Evolutionary conservation across 148 eudicot genomes (phyloP).

Genomic region (Camellia sinensis): DNA sequence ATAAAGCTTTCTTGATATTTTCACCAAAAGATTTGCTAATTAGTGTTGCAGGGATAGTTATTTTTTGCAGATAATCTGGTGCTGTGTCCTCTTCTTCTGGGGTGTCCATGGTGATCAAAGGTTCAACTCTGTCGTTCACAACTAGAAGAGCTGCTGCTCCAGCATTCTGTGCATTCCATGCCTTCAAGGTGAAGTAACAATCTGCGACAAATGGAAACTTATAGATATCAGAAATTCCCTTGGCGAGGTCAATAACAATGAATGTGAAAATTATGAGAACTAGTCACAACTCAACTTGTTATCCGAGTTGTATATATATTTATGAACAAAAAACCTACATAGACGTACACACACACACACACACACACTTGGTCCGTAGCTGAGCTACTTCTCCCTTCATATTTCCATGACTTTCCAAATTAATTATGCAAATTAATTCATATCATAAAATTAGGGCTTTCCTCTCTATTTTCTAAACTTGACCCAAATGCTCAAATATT

Average conservation of each 20-base stretch:
- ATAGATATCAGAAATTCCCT: not conserved
- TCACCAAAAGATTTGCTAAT: slow-evolving; percentile 31
- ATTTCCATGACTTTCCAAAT: too few relatives aligned
- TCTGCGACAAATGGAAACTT: slow-evolving; percentile 13
- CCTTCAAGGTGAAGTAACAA: slow-evolving; percentile 36
- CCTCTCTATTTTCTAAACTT: too few relatives aligned
- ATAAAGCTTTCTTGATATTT: slow-evolving; percentile 29
- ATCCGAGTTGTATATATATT: too few relatives aligned
- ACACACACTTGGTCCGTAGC: too few relatives aligned
- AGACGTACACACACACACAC: too few relatives aligned
- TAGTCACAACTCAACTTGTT: not conserved
- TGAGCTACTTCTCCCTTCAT: too few relatives aligned
- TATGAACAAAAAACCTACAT: too few relatives aligned
- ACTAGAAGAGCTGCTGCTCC: slow-evolving; percentile 37
- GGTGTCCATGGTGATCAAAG: slow-evolving; percentile 41
- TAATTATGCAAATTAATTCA: too few relatives aligned
- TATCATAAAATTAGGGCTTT: too few relatives aligned
- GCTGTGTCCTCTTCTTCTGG: slow-evolving; percentile 30
- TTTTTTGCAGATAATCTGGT: slow-evolving; percentile 28
- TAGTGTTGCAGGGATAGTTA: slow-evolving; percentile 35
- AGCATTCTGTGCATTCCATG: slow-evolving; percentile 41
- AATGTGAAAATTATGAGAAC: not conserved
- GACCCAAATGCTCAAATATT: too few relatives aligned
- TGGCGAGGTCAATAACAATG: not conserved
- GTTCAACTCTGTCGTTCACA: slow-evolving; percentile 33